A percentile compares a stretch with the other conserved stretches of the same genome.
phyloP scores from a whole-genome alignment of 2,329 filamentous ascomycete genomes.

The Sclerotinia subarctica region DNA sequence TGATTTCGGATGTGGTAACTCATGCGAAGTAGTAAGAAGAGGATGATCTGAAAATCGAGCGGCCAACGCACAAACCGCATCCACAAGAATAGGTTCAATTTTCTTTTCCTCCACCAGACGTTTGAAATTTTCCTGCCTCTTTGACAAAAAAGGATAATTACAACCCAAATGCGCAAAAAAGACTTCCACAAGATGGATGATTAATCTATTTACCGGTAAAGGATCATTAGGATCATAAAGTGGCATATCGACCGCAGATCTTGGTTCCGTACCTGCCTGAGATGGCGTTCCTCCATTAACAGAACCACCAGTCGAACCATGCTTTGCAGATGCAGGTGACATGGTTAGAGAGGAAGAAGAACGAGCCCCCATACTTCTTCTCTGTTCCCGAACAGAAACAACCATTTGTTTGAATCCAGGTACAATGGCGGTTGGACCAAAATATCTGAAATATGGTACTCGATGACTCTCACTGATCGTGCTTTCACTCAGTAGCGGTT shows the following conservation, averaged over 20 bases:
- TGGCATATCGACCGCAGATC: constrained; percentile 49
- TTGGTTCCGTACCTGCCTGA: constrained; percentile 29
- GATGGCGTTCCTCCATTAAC: constrained; percentile 27
- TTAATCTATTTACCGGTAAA: constrained; percentile 68
- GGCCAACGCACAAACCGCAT: constrained; percentile 78
- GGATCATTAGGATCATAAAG: constrained; percentile 73
- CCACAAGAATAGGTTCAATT: constrained; percentile 65
- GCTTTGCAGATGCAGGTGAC: constrained; percentile 31
- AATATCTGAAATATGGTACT: constrained; percentile 87
- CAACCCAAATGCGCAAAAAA: constrained; percentile 83
- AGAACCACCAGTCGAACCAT: constrained; percentile 28
- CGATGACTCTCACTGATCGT: constrained; percentile 51
- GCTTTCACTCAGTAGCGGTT: constrained; percentile 1
- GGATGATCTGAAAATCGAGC: constrained; percentile 69
- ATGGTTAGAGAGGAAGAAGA: constrained; percentile 31
- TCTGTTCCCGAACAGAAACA: constrained; percentile 66
- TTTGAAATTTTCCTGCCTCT: constrained; percentile 65
- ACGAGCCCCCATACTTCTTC: constrained; percentile 49
- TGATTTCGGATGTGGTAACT: constrained; percentile 51
- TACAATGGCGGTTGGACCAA: constrained; percentile 86
- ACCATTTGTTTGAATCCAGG: constrained; percentile 94
- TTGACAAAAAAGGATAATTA: constrained; percentile 75
- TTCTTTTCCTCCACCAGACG: constrained; percentile 64
- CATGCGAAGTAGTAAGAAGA: constrained; percentile 49
- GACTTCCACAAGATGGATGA: constrained; percentile 71